Percentiles rank a stretch among this genome's conserved stretches.
These are phyloP conservation scores for Paxillus ammoniavirescens DNA, from an alignment of 768 basidiomycete genomes.

Conservation along the genomic window DNA sequence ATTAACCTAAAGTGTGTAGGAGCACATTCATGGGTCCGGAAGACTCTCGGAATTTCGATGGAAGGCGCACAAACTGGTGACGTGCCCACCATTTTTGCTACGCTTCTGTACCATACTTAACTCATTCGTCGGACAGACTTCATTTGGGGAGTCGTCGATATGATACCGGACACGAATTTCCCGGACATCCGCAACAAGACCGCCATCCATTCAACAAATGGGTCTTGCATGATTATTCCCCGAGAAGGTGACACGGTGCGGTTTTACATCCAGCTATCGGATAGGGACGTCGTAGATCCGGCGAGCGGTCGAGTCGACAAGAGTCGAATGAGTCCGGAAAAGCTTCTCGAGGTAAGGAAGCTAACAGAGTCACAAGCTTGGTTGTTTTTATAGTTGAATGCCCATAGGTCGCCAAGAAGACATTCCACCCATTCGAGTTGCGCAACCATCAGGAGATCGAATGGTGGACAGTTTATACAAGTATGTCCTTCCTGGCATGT, in stretches of 20 bases:
- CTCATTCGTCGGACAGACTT: slow-evolving; percentile 45
- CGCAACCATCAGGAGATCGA: slow-evolving; percentile 46
- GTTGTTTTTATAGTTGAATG: background rate
- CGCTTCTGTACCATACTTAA: background rate
- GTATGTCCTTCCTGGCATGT: slow-evolving; percentile 34
- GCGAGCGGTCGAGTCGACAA: slow-evolving; percentile 54
- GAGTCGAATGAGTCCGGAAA: slow-evolving; percentile 44
- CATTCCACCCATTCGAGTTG: slow-evolving; percentile 56
- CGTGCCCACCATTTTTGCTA: background rate
- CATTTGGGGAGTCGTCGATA: slow-evolving; percentile 83
- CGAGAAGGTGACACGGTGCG: slow-evolving; percentile 67
- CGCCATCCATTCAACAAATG: slow-evolving; percentile 66
- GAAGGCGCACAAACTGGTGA: slow-evolving; percentile 48
- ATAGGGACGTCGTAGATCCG: slow-evolving; percentile 43
- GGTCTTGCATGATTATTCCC: slow-evolving; percentile 74
- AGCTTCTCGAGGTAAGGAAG: slow-evolving; percentile 49
- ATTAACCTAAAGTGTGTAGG: slow-evolving; percentile 19
- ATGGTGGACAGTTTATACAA: slow-evolving; percentile 75
- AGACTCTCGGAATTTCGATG: slow-evolving; percentile 42
- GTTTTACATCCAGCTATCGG: slow-evolving; percentile 69
- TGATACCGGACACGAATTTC: slow-evolving; percentile 68
- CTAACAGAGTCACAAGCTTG: too few species aligned
- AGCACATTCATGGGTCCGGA: slow-evolving; percentile 49
- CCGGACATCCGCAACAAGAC: slow-evolving; percentile 72
- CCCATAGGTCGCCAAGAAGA: slow-evolving; percentile 51